A percentile compares a stretch with the other conserved stretches of the same genome.
phyloP scores from a whole-genome alignment of 495 filamentous ascomycete genomes.

The Neurospora sp. region DNA sequence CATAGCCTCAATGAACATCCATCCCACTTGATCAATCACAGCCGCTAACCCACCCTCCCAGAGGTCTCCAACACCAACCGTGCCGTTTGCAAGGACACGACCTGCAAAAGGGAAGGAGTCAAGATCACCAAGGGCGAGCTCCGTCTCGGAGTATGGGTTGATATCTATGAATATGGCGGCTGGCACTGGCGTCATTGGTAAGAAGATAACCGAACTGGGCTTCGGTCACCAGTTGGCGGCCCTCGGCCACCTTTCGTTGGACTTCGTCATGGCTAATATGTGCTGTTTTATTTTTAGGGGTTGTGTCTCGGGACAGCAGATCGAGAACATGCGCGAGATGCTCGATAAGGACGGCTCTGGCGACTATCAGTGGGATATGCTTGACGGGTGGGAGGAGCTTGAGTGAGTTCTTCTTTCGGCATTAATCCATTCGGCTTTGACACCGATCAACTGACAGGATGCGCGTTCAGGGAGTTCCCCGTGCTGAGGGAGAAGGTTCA shows the following conservation, averaged over 20 bases:
- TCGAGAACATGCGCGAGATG: slow-evolving; percentile 44
- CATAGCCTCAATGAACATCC: neutral
- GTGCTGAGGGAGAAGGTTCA: slow-evolving; percentile 54
- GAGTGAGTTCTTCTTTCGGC: slow-evolving; percentile 20
- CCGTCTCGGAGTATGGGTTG: slow-evolving; percentile 59
- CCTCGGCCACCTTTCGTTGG: slow-evolving; percentile 1
- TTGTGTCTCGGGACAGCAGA: slow-evolving; percentile 59
- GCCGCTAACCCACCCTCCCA: slow-evolving; percentile 23
- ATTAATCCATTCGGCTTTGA: neutral
- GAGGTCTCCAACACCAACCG: slow-evolving; percentile 51
- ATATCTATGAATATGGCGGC: slow-evolving; percentile 32
- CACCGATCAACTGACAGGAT: neutral
- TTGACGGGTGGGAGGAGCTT: slow-evolving; percentile 70
- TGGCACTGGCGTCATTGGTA: slow-evolving; percentile 78
- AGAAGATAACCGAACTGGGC: slow-evolving; percentile 6
- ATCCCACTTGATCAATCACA: neutral
- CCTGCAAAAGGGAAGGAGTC: slow-evolving; percentile 50
- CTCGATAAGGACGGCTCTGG: slow-evolving; percentile 25
- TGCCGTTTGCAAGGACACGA: slow-evolving; percentile 56
- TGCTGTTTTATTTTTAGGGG: slow-evolving; percentile 44
- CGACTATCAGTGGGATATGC: slow-evolving; percentile 29
- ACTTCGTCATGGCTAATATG: neutral
- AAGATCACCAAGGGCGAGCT: slow-evolving; percentile 75
- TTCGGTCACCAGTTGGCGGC: neutral
- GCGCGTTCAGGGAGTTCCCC: slow-evolving; percentile 15